phyloP scores from a whole-genome alignment of 768 basidiomycete genomes.

The Phallus indusiatus region DNA sequence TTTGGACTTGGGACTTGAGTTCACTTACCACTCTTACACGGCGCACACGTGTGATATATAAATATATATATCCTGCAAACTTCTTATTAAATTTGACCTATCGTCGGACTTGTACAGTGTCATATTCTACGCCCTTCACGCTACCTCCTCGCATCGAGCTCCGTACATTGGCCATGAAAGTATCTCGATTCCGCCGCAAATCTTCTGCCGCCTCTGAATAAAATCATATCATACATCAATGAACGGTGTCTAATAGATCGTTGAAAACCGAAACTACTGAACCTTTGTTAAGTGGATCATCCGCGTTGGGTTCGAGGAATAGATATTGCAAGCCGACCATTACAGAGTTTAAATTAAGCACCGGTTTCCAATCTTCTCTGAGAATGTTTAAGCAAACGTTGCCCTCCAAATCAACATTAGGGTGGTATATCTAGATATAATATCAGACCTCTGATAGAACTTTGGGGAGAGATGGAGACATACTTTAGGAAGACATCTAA shows the following conservation, averaged over 20 bases:
- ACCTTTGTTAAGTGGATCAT: slow-evolving; percentile 99
- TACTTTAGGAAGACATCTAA: slow-evolving; percentile 93
- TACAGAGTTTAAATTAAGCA: slow-evolving; percentile 92
- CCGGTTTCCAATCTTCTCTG: slow-evolving; percentile 99
- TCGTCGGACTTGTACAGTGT: slow-evolving; percentile 42
- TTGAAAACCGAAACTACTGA: slow-evolving; percentile 19
- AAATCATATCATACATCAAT: slow-evolving; percentile 12
- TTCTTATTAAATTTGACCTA: background rate
- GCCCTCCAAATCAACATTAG: slow-evolving; percentile 95
- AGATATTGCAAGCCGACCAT: slow-evolving; percentile 98
- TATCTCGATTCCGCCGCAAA: slow-evolving; percentile 78
- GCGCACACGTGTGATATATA: background rate
- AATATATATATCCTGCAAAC: no score
- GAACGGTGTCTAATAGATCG: background rate
- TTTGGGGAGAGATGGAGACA: slow-evolving; percentile 18
- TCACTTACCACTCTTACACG: background rate
- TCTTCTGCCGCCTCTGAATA: slow-evolving; percentile 88
- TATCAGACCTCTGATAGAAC: background rate
- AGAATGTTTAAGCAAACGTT: slow-evolving; percentile 98
- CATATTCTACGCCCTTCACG: slow-evolving; percentile 74
- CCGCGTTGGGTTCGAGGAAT: slow-evolving; percentile 97
- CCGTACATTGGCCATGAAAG: slow-evolving; percentile 80
- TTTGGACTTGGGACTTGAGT: background rate
- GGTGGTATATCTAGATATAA: slow-evolving; percentile 85
- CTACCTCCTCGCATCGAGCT: slow-evolving; percentile 72